These are phyloP conservation scores for Lachancea nothofagi DNA, from an alignment of 805 yeast genomes.

Conservation along the genomic window DNA sequence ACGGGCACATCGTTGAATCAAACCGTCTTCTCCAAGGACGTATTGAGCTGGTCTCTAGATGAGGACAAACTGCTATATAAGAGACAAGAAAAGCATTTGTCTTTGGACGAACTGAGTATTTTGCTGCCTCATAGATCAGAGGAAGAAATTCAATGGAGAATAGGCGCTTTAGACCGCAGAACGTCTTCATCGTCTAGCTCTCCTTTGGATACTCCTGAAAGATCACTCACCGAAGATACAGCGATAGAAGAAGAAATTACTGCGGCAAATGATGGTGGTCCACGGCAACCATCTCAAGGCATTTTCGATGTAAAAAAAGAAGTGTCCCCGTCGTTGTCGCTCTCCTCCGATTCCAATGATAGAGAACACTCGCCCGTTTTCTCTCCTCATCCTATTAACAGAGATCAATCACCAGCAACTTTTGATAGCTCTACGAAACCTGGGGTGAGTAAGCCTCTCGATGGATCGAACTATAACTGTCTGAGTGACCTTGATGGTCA, in stretches of 20 bases:
- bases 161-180: constrained; percentile 37
- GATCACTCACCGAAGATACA: constrained; percentile 18
- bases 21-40: background rate
- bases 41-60: constrained; percentile 44
- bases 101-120: constrained; percentile 67
- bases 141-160: constrained; percentile 62
- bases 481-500: constrained; percentile 4
- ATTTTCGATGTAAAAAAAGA: constrained; percentile 6
- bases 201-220: constrained; percentile 21
- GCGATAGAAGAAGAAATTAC: constrained; percentile 20
- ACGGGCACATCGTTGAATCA: constrained; percentile 2
- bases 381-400: constrained; percentile 9
- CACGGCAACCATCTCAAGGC: constrained; percentile 4
- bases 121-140: constrained; percentile 69
- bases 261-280: constrained; percentile 4
- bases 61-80: constrained; percentile 65
- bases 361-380: constrained; percentile 14
- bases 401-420: constrained; percentile 11
- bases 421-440: constrained; percentile 8
- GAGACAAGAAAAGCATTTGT: constrained; percentile 51
- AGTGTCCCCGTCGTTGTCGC: constrained; percentile 11
- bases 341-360: constrained; percentile 11
- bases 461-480: constrained; percentile 3
- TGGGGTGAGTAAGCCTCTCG: constrained; percentile 1
- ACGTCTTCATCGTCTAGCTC: constrained; percentile 9